These are phyloP conservation scores for Trichopus zeylanicus DNA, from an alignment of 116 monocot genomes.

Conservation along the genomic window DNA sequence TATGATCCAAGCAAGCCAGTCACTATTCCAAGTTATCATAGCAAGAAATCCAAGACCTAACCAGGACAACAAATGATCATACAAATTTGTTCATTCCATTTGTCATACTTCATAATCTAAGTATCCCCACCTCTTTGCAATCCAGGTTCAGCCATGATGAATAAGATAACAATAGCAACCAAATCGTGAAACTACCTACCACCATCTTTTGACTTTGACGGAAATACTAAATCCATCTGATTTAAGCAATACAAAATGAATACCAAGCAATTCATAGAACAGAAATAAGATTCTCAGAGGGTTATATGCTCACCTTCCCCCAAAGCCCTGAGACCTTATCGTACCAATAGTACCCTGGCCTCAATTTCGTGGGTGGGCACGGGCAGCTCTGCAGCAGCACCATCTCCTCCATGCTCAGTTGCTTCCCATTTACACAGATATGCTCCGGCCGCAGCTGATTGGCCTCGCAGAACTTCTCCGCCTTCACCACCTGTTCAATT, in stretches of 20 bases:
- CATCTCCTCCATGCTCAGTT: slow-evolving; percentile 61
- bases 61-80: too few relatives aligned
- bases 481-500: slow-evolving; percentile 67
- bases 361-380: slow-evolving; percentile 52
- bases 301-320: slow-evolving; percentile 67
- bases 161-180: background rate
- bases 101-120: too few relatives aligned
- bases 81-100: too few relatives aligned
- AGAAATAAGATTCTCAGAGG: background rate
- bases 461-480: slow-evolving; percentile 65
- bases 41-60: too few relatives aligned
- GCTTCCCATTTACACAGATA: slow-evolving; percentile 59
- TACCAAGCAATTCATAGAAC: background rate
- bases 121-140: background rate
- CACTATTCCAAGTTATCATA: too few relatives aligned
- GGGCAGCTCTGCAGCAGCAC: slow-evolving; percentile 43
- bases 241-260: background rate
- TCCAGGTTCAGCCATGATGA: background rate
- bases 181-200: background rate
- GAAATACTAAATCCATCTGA: background rate
- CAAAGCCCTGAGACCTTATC: slow-evolving; percentile 90
- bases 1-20: too few relatives aligned
- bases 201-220: background rate
- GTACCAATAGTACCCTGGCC: slow-evolving; percentile 88
- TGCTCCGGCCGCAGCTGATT: slow-evolving; percentile 71